A percentile compares a stretch with the other conserved stretches of the same genome.
These are phyloP conservation scores for Malus hybrid DNA, from an alignment of 331 rosid species.

Conservation along the genomic window DNA sequence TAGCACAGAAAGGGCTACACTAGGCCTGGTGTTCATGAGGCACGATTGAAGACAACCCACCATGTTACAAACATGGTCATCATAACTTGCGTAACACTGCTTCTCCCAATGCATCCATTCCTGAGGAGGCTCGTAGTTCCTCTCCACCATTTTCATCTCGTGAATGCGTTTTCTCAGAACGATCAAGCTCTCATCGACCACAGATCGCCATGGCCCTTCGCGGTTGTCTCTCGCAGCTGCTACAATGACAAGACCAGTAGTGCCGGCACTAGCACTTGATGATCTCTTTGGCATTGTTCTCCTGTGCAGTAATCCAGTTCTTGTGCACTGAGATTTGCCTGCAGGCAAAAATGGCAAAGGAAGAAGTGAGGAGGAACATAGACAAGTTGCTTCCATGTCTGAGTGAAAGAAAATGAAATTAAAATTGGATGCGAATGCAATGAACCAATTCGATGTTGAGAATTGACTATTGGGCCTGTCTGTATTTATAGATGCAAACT, in stretches of 20 bases:
- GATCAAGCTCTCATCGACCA: conserved; percentile 57
- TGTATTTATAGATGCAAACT: not conserved
- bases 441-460: not conserved
- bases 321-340: not conserved
- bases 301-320: not conserved
- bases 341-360: not conserved
- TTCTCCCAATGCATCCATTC: conserved; percentile 74
- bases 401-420: not conserved
- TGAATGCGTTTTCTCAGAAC: conserved; percentile 51
- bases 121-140: conserved; percentile 46
- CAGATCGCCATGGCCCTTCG: not conserved
- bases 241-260: not conserved
- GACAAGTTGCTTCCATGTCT: not conserved
- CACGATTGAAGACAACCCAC: conserved; percentile 29
- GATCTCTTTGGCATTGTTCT: not conserved
- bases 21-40: conserved; percentile 48
- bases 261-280: not conserved
- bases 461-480: not conserved
- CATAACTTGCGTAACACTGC: conserved; percentile 26
- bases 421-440: not conserved
- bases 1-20: conserved; percentile 26
- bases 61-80: conserved; percentile 29
- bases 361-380: not conserved
- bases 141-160: conserved; percentile 54
- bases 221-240: not conserved